Percentiles rank a stretch among this genome's conserved stretches.
These are phyloP conservation scores for Paraphaeosphaeria sporulosa DNA, from an alignment of 2,329 filamentous ascomycete genomes.

Conservation along the genomic window DNA sequence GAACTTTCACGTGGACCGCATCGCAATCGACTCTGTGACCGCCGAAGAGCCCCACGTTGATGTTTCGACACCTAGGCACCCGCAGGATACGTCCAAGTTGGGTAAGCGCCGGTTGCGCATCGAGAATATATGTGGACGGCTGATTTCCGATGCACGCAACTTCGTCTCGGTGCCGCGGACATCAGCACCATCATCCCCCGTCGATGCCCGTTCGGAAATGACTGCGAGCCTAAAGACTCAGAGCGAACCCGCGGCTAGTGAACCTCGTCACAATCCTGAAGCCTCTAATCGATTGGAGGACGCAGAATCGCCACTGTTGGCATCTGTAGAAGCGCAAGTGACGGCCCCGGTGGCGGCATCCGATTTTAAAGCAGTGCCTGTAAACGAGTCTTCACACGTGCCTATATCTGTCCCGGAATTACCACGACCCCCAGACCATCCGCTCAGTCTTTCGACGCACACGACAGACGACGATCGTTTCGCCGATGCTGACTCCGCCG, in stretches of 20 bases:
- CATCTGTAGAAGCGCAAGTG: neutral
- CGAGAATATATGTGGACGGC: slow-evolving; percentile 68
- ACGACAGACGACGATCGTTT: slow-evolving; percentile 52
- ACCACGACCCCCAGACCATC: slow-evolving; percentile 13
- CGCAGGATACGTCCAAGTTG: slow-evolving; percentile 54
- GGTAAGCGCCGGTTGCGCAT: slow-evolving; percentile 72
- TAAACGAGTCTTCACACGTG: slow-evolving; percentile 3
- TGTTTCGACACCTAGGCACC: slow-evolving; percentile 21
- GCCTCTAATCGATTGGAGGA: slow-evolving; percentile 4
- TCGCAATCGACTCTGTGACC: slow-evolving; percentile 71
- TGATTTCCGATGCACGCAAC: slow-evolving; percentile 72
- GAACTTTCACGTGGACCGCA: slow-evolving; percentile 69
- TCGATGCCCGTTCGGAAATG: slow-evolving; percentile 55
- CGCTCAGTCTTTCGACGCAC: slow-evolving; percentile 30
- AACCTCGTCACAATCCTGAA: slow-evolving; percentile 9
- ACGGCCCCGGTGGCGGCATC: neutral
- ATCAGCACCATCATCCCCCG: slow-evolving; percentile 66
- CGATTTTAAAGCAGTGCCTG: slow-evolving; percentile 5
- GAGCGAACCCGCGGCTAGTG: slow-evolving; percentile 30
- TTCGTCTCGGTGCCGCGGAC: slow-evolving; percentile 68
- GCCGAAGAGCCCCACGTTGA: slow-evolving; percentile 36
- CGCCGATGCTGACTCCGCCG: slow-evolving; percentile 51
- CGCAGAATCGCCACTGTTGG: neutral
- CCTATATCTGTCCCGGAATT: slow-evolving; percentile 6
- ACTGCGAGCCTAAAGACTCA: slow-evolving; percentile 28